Evolutionary conservation across 768 basidiomycete species (phyloP), one percentile per base, ranked within the genome.

Genomic region (Strobilomyces confusus): DNA sequence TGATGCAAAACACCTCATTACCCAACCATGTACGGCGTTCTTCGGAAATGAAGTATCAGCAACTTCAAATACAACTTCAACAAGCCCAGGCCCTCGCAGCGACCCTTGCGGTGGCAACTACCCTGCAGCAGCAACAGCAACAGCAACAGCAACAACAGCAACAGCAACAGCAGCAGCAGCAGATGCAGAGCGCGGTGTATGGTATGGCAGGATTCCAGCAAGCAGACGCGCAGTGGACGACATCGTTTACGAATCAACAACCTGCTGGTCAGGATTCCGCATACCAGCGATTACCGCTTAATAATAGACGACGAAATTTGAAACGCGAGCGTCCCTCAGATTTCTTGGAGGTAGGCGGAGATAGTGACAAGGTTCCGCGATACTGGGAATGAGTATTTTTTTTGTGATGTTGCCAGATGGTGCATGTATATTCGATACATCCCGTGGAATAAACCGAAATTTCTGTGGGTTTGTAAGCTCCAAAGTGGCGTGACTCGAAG

Each of bases 251-350:
- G 43, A 82, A 80, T 56, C 86, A 89, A 62, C 86, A 88, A 66
- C 77, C 80, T 29, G 78, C 79, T 47, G 77, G 78, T 7, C 82
- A 84, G 63, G 90, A 92, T 57, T 92, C 89, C 7, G 87, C 90
- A n/a, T 92, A 93, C 66, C 91, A 93, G 67, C 78, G 91, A 33
- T 64, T 91, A 45, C 90, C 90, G 29, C 71, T 93, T 49, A 92
- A 92, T 63, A 90, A 89, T 62, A 78, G 90, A 54, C 79, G 90
- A 49, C 75, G 87, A 63, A 83, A 83, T 59, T 63, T 89, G 58
- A 92, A 93, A 70, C 79, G 90, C 9, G 91, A 92, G 29, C 75
- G 90, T 43, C 90, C 90, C 2, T 85, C 87, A 5, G 91, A 93
- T 70, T 92, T 92, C 63, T 68, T 90, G 63, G 90, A 92, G 62